Evolutionary conservation across 805 yeast genomes (phyloP).

Genomic region (Metschnikowia santaceciliae): DNA sequence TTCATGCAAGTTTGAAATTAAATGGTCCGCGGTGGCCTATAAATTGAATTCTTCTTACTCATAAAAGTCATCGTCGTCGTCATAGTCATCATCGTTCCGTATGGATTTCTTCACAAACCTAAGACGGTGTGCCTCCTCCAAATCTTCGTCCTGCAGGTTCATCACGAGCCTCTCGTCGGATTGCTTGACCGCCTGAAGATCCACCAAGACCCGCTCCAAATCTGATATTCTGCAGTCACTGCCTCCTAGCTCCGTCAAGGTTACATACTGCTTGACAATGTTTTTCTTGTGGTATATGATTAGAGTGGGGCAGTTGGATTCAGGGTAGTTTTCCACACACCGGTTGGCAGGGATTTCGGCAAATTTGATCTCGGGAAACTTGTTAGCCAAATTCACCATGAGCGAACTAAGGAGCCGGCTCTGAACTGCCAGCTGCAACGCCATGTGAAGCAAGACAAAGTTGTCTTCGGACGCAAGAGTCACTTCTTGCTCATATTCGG

Average conservation of each 20-base stretch:
- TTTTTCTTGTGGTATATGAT: constrained; percentile 75
- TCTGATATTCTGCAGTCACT: constrained; percentile 66
- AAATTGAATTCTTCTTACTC: constrained; percentile 1
- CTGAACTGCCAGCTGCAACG: constrained; percentile 65
- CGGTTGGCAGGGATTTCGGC: constrained; percentile 89
- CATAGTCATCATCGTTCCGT: constrained; percentile 30
- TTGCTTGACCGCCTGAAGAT: constrained; percentile 58
- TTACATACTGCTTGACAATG: constrained; percentile 75
- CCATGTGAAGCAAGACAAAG: constrained; percentile 77
- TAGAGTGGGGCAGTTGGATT: constrained; percentile 84
- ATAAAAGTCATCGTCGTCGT: constrained; percentile 22
- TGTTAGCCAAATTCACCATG: constrained; percentile 55
- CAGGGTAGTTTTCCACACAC: constrained; percentile 92
- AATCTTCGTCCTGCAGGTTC: constrained; percentile 51
- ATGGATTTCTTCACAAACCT: constrained; percentile 58
- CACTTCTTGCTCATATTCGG: constrained; percentile 82
- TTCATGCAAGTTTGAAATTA: neutral
- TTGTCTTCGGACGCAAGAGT: constrained; percentile 66
- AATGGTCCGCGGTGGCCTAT: neutral
- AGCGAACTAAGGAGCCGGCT: constrained; percentile 65
- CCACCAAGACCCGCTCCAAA: constrained; percentile 68
- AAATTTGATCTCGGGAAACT: constrained; percentile 79
- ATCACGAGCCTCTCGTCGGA: constrained; percentile 63
- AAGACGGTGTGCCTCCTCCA: constrained; percentile 48
- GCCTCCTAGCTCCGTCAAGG: constrained; percentile 81